phyloP scores from a whole-genome alignment of 2,329 filamentous ascomycete genomes.

The Arachnomyces sp. region DNA sequence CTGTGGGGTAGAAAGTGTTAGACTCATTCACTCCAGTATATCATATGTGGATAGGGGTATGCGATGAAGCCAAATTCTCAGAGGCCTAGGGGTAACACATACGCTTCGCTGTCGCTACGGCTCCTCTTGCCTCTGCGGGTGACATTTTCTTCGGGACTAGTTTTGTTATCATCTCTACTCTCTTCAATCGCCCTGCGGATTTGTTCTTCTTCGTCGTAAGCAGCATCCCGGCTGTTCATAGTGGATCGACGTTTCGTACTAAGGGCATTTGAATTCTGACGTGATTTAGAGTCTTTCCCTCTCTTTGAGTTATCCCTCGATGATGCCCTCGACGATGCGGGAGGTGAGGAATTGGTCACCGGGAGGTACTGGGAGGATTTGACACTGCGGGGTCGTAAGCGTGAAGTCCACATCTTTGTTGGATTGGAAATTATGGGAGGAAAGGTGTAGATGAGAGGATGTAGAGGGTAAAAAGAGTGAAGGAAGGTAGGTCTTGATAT shows the following conservation, averaged over 20 bases:
- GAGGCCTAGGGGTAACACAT: slow-evolving; percentile 34
- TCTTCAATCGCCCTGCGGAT: slow-evolving; percentile 85
- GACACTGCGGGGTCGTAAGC: slow-evolving; percentile 41
- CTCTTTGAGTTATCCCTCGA: slow-evolving; percentile 32
- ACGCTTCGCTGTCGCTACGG: slow-evolving; percentile 92
- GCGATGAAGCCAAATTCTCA: no score
- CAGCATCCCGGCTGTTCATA: slow-evolving; percentile 93
- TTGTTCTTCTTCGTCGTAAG: slow-evolving; percentile 90
- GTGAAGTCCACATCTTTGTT: slow-evolving; percentile 11
- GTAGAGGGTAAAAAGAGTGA: neutral
- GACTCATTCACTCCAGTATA: slow-evolving; percentile 10
- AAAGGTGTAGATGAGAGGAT: slow-evolving; percentile 1
- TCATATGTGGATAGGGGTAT: no score
- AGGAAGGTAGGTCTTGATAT: no score
- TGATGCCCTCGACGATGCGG: slow-evolving; percentile 35
- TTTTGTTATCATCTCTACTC: slow-evolving; percentile 71
- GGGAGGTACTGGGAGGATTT: slow-evolving; percentile 58
- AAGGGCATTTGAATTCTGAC: slow-evolving; percentile 46
- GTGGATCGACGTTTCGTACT: slow-evolving; percentile 81
- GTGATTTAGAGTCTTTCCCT: slow-evolving; percentile 34
- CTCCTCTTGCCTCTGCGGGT: slow-evolving; percentile 68
- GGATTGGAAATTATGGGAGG: neutral
- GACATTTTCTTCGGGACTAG: slow-evolving; percentile 45
- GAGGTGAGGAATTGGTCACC: slow-evolving; percentile 43
- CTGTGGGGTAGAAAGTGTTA: slow-evolving; percentile 39